phyloP scores from a whole-genome alignment of 768 basidiomycete genomes.

The Mycena albidolilacea region DNA sequence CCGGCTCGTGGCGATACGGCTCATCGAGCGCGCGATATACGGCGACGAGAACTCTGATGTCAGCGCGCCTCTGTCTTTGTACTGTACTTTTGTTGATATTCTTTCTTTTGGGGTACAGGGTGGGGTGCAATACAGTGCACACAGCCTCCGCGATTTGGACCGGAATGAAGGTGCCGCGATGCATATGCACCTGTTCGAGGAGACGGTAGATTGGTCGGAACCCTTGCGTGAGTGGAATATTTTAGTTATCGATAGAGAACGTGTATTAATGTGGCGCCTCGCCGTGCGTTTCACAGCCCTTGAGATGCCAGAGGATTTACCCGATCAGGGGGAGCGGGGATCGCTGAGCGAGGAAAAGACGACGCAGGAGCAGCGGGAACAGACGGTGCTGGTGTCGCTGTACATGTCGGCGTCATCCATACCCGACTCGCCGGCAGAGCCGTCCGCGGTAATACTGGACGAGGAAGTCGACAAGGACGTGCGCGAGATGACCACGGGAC shows the following conservation, averaged over 20 bases:
- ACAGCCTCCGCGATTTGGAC: constrained; percentile 89
- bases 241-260: constrained; percentile 19
- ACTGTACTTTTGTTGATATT: constrained; percentile 63
- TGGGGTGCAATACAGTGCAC: constrained; percentile 65
- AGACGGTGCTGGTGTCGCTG: constrained; percentile 80
- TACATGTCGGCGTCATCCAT: constrained; percentile 82
- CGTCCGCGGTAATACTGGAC: constrained; percentile 69
- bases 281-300: constrained; percentile 59
- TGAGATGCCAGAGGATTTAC: constrained; percentile 71
- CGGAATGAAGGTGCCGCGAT: constrained; percentile 89
- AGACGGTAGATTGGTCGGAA: constrained; percentile 89
- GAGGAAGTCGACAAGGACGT: constrained; percentile 78
- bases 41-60: constrained; percentile 92
- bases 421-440: constrained; percentile 85
- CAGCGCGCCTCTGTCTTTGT: constrained; percentile 62
- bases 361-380: constrained; percentile 84
- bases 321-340: constrained; percentile 69
- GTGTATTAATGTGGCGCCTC: not conserved
- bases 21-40: constrained; percentile 90
- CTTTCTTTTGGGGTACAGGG: constrained; percentile 67
- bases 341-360: constrained; percentile 77
- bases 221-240: constrained; percentile 76
- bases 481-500: constrained; percentile 77
- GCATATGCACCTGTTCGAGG: constrained; percentile 88
- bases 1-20: constrained; percentile 79